phyloP scores from a whole-genome alignment of 1,139 yeast genomes.

The Arxiozyma telluris region DNA sequence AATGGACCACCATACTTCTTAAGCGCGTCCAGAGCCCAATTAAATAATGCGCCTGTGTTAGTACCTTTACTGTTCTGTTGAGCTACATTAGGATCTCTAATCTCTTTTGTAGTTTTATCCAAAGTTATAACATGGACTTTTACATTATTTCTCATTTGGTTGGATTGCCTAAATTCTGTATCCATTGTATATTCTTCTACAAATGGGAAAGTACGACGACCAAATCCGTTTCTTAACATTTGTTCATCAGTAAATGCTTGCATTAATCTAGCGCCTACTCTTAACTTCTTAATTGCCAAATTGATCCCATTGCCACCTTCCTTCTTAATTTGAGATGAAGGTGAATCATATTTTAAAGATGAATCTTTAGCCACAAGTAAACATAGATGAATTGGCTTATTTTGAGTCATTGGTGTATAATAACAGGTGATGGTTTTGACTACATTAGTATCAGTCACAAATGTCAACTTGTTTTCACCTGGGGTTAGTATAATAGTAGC shows the following conservation, averaged over 20 bases:
- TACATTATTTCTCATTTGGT: constrained; percentile 48
- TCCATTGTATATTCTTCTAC: constrained; percentile 56
- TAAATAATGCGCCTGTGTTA: constrained; percentile 66
- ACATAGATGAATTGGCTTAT: constrained; percentile 78
- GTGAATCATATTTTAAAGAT: constrained; percentile 63
- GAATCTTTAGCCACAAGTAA: constrained; percentile 73
- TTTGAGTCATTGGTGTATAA: constrained; percentile 53
- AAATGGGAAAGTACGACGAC: constrained; percentile 70
- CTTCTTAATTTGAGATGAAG: constrained; percentile 40
- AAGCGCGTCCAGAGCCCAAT: constrained; percentile 71
- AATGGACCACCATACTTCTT: constrained; percentile 47
- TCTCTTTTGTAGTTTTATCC: constrained; percentile 56
- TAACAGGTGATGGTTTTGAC: constrained; percentile 31
- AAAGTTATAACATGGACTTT: constrained; percentile 69
- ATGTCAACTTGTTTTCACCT: constrained; percentile 44
- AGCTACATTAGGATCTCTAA: constrained; percentile 71
- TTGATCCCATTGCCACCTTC: constrained; percentile 64
- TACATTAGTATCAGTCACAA: constrained; percentile 21
- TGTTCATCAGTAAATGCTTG: constrained; percentile 91
- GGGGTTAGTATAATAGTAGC: constrained; percentile 63
- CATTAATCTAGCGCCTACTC: constrained; percentile 84
- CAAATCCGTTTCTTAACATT: constrained; percentile 71
- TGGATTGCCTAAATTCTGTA: constrained; percentile 38
- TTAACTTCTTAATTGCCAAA: constrained; percentile 65
- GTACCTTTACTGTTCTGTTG: constrained; percentile 75